Conservation (phyloP, 805 yeast species). For the Saccharomycopsis babjevae region DNA sequence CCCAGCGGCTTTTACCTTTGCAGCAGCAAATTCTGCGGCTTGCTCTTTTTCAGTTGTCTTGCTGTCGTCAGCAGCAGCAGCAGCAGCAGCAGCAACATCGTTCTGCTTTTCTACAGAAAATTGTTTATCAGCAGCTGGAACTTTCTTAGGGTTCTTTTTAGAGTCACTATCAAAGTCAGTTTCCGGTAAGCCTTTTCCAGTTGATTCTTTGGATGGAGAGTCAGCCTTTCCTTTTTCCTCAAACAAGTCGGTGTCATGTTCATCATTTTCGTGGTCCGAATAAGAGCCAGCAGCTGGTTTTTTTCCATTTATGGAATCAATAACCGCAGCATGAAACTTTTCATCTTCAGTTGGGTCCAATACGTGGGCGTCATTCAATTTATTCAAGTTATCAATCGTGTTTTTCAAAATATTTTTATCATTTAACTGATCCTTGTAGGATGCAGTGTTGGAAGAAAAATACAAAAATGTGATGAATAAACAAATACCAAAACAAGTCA, state of each 20-base stretch:
- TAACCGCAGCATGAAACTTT: background rate
- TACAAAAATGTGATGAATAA: slow-evolving; percentile 13
- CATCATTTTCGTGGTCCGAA: background rate
- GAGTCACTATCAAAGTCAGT: background rate
- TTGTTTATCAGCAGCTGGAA: slow-evolving; percentile 13
- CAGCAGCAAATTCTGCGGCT: background rate
- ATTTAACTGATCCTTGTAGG: slow-evolving; percentile 12
- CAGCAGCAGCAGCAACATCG: slow-evolving; percentile 8
- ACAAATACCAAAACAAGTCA: slow-evolving; percentile 9
- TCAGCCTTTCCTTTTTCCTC: slow-evolving; percentile 5
- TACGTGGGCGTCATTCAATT: background rate
- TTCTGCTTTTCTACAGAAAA: slow-evolving; percentile 16
- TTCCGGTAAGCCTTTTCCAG: background rate
- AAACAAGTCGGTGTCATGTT: background rate
- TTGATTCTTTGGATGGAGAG: slow-evolving; percentile 13
- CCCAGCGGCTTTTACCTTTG: background rate
- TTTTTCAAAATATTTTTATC: slow-evolving; percentile 5
- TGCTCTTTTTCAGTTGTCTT: background rate
- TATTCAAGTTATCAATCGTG: slow-evolving; percentile 7
- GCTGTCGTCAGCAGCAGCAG: background rate
- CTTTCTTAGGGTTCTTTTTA: slow-evolving; percentile 8
- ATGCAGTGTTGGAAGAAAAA: slow-evolving; percentile 6
- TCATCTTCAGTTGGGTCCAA: background rate
- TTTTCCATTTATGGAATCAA: background rate
- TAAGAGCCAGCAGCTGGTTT: background rate